Base-by-base conservation (phyloP, 1,284 basidiomycete genomes). In the Apiotrichum brassicae region DNA sequence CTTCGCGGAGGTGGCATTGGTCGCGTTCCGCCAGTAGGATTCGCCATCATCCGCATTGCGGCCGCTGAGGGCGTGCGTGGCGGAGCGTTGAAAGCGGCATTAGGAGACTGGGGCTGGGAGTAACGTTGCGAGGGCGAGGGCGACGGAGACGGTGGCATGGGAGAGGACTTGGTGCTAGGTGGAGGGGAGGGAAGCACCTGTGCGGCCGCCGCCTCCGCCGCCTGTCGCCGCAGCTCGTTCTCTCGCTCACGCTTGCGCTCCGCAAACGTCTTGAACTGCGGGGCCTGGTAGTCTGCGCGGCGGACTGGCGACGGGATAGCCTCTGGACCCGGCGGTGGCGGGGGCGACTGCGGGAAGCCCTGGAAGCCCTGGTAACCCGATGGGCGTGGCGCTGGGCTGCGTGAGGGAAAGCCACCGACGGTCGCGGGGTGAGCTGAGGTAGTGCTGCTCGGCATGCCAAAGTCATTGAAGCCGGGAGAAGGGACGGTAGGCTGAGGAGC, bases 241-340 rank as follows among this genome's bases (percentile, higher is more conserved):
- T 71, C 67, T 35, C 66, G 67, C 26, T 64, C 69, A 25, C 64
- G 51, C 51, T 63, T 66, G 22, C 68, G 57, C 20, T 71, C 67
- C 51, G 70, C 67, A 45, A 71, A 73, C 3, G 71, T 71, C 51
- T 64, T 62, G 47, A 73, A 69, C 11, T 65, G 61, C 1, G 71
- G 71, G 4, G 67, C 50, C 12, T 60, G 64, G 49, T 72, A 72
- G 1, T 55, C 58, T 7, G 54, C 28, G 5, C 28, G 25, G 13
- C n/a, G 40, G 6, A 42, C 40, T 7, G 40, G 40, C 1, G 26
- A 30, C 18, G 40, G 40, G 20, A 42, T 42, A 3, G 40, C 40
- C 13, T 28, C 26, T 28, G 40, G 40, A 6, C 16, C 18, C 5
- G 18, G 26, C 19, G 40, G 26, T 2, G 7, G 7, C 18, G 6